A percentile compares a stretch with the other conserved stretches of the same genome.
These are phyloP conservation scores for Euphorbia pulcherrima DNA, from an alignment of 345 rosid species.

Conservation along the genomic window DNA sequence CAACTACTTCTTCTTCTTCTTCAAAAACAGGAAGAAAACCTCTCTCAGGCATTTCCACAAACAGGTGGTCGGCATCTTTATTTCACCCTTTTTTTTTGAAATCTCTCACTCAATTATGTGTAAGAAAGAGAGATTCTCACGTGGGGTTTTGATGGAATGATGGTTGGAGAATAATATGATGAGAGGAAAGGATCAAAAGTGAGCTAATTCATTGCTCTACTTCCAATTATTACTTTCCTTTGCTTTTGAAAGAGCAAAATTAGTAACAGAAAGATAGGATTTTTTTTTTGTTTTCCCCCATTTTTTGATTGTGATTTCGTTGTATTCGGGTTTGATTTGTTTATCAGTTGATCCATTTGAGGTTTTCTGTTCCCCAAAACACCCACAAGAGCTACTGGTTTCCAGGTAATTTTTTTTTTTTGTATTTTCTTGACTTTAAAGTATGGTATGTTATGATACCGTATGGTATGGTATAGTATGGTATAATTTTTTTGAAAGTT, in stretches of 20 bases:
- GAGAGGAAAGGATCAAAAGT: conserved; percentile 33
- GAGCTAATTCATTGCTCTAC: conserved; percentile 28
- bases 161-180: conserved; percentile 44
- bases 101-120: neutral
- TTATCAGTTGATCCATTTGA: conserved; percentile 38
- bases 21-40: conserved; percentile 11
- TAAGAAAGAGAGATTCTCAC: conserved; percentile 31
- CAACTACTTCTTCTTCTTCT: conserved; percentile 20
- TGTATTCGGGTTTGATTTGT: conserved; percentile 38
- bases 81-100: neutral
- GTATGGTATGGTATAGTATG: no score
- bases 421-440: conserved; percentile 19
- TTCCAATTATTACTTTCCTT: conserved; percentile 25
- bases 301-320: conserved; percentile 18
- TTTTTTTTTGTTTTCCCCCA: no score
- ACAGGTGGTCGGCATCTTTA: conserved; percentile 26
- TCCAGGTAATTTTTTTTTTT: conserved; percentile 48
- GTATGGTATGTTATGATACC: no score
- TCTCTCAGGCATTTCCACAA: conserved; percentile 6
- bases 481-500: no score
- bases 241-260: conserved; percentile 5
- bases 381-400: conserved; percentile 47
- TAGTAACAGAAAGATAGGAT: neutral
- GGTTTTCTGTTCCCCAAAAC: conserved; percentile 49
- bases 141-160: conserved; percentile 46